phyloP scores from a whole-genome alignment of 768 basidiomycete species.

The Hygrophoropsis aurantiaca region DNA sequence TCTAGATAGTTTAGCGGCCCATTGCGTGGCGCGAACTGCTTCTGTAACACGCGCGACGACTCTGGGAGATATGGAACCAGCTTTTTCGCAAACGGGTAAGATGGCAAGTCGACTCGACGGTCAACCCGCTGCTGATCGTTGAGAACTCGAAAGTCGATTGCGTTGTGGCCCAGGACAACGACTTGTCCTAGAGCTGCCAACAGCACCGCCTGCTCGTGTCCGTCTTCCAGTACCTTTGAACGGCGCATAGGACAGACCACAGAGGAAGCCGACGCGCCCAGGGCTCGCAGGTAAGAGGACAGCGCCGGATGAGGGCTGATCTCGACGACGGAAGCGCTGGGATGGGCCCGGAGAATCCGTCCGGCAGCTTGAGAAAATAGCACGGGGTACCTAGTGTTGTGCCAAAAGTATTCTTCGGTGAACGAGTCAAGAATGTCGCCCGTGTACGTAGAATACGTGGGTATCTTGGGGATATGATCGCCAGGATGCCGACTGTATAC shows the following conservation, averaged over 20 bases:
- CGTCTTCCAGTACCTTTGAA: constrained; percentile 13
- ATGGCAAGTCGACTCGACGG: background rate
- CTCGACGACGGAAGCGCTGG: constrained; percentile 34
- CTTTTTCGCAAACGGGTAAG: constrained; percentile 26
- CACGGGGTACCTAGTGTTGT: constrained; percentile 36
- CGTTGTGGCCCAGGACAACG: constrained; percentile 26
- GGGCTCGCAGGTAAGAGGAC: constrained; percentile 27
- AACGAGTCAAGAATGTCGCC: constrained; percentile 24
- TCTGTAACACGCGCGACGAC: constrained; percentile 5
- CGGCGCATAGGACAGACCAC: constrained; percentile 29
- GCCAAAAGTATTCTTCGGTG: constrained; percentile 42
- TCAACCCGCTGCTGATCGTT: constrained; percentile 19
- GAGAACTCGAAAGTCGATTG: constrained; percentile 30
- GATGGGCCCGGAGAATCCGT: constrained; percentile 14
- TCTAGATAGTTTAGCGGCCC: constrained; percentile 37
- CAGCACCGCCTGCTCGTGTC: constrained; percentile 24
- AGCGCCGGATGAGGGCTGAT: constrained; percentile 41
- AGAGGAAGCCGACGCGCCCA: constrained; percentile 12
- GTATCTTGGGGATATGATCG: constrained; percentile 20
- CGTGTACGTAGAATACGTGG: constrained; percentile 38
- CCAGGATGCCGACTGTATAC: constrained; percentile 32
- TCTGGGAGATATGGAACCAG: constrained; percentile 19
- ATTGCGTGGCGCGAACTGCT: constrained; percentile 22
- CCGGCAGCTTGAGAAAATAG: constrained; percentile 34
- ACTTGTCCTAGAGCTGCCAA: constrained; percentile 30